Percentiles rank a stretch among this genome's conserved stretches.
phyloP scores from a whole-genome alignment of 1,284 basidiomycete species.

The Ganoderma boninense region DNA sequence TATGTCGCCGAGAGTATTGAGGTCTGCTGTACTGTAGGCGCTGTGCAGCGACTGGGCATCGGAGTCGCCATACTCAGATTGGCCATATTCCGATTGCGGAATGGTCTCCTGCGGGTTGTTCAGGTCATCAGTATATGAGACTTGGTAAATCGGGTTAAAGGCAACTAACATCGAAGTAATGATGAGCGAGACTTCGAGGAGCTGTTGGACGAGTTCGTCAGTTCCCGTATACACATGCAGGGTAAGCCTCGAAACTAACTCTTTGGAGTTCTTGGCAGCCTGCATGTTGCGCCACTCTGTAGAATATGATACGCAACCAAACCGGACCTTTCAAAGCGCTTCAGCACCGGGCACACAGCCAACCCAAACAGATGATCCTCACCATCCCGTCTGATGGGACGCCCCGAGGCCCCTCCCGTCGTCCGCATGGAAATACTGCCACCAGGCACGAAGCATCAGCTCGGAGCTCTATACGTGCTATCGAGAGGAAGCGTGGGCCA shows the following conservation, averaged over 20 bases:
- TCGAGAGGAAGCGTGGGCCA: background rate
- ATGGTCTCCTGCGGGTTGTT: background rate
- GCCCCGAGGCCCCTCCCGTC: conserved; percentile 92
- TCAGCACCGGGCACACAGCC: conserved; percentile 14
- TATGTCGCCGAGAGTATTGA: conserved; percentile 75
- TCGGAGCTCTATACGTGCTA: background rate
- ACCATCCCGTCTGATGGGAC: conserved; percentile 98
- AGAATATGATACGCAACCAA: conserved; percentile 92
- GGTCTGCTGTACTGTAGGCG: conserved; percentile 64
- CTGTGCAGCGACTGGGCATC: conserved; percentile 69
- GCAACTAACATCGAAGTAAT: conserved; percentile 89
- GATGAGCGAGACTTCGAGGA: conserved; percentile 86
- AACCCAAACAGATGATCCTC: conserved; percentile 32
- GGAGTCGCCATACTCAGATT: conserved; percentile 72
- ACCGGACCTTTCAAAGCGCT: conserved; percentile 70
- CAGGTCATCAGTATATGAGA: conserved; percentile 15
- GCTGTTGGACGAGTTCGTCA: conserved; percentile 54
- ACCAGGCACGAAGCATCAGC: background rate
- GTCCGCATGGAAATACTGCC: conserved; percentile 94
- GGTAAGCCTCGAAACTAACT: conserved; percentile 59
- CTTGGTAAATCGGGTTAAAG: background rate
- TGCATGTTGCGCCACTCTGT: conserved; percentile 85
- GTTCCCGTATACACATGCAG: background rate
- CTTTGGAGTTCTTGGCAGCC: conserved; percentile 87
- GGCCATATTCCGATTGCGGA: conserved; percentile 49